Evolutionary conservation across 352 stramenopile genomes (phyloP).

Genomic region (Phytophthora citrophthora): DNA sequence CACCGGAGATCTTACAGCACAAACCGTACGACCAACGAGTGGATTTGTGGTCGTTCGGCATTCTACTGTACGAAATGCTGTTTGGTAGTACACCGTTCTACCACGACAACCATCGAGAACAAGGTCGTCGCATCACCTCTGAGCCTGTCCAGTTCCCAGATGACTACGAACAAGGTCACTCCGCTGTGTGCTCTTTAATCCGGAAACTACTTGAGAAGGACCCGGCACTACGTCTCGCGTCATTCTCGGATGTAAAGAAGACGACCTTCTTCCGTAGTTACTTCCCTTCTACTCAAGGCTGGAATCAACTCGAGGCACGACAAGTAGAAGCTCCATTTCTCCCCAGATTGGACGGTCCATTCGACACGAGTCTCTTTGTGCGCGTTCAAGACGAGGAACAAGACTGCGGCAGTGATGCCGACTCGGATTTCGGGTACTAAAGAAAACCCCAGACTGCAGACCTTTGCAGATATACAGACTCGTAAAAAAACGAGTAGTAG

Average conservation of each 20-base stretch:
- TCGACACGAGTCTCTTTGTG: constrained; percentile 75
- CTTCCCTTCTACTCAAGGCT: constrained; percentile 47
- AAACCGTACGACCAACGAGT: constrained; percentile 62
- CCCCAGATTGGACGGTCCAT: constrained; percentile 56
- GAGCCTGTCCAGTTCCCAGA: constrained; percentile 63
- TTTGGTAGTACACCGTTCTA: constrained; percentile 89
- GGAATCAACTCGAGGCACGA: constrained; percentile 52
- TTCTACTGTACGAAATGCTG: constrained; percentile 75
- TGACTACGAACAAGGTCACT: constrained; percentile 47
- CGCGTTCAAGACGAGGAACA: constrained; percentile 47
- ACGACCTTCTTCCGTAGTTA: constrained; percentile 58
- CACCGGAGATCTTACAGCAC: constrained; percentile 69
- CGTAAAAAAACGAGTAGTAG: constrained; percentile 29
- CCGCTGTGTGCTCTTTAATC: constrained; percentile 56
- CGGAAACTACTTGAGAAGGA: constrained; percentile 55
- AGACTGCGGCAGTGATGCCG: constrained; percentile 45
- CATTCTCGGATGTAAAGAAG: constrained; percentile 50
- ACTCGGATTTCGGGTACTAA: constrained; percentile 52
- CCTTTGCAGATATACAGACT: constrained; percentile 25
- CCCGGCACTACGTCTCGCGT: constrained; percentile 42
- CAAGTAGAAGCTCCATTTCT: constrained; percentile 61
- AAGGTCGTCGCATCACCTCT: constrained; percentile 73
- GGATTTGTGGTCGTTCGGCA: constrained; percentile 83
- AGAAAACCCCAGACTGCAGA: constrained; percentile 28
- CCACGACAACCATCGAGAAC: constrained; percentile 68